These are phyloP conservation scores for Kurtzmaniella natalensis DNA, from an alignment of 1,139 yeast genomes.

Conservation along the genomic window DNA sequence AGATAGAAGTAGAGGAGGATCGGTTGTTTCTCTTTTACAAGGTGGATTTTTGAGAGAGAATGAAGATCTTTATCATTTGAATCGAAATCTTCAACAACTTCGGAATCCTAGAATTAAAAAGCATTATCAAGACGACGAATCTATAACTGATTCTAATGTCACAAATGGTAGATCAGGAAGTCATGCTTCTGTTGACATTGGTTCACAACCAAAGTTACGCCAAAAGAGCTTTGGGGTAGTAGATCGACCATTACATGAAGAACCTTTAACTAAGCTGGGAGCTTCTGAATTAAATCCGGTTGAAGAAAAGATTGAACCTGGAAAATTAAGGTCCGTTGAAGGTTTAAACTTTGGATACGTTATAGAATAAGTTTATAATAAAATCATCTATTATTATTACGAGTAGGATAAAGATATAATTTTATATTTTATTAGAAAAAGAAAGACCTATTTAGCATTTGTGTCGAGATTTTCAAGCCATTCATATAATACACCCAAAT, in stretches of 20 bases:
- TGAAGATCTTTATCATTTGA: constrained; percentile 18
- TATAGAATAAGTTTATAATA: constrained; percentile 11
- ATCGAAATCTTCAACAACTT: constrained; percentile 23
- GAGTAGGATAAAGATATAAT: too few species aligned
- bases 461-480: constrained; percentile 35
- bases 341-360: constrained; percentile 19
- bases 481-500: constrained; percentile 44
- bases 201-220: constrained; percentile 10
- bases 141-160: neutral
- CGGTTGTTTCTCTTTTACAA: constrained; percentile 24
- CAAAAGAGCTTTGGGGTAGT: constrained; percentile 28
- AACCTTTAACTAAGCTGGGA: neutral
- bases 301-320: constrained; percentile 1
- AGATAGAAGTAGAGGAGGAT: constrained; percentile 10
- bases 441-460: neutral
- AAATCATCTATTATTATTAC: too few species aligned
- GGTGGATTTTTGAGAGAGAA: constrained; percentile 14
- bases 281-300: too few species aligned
- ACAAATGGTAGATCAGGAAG: neutral
- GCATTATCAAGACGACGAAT: constrained; percentile 24
- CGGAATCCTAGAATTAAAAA: constrained; percentile 35
- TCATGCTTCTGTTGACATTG: neutral
- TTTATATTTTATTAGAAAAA: too few species aligned
- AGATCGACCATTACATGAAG: constrained; percentile 4
- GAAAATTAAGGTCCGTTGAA: constrained; percentile 10